Evolutionary conservation across 2,329 filamentous ascomycete species (phyloP).

Genomic region (Colletotrichum sp.): DNA sequence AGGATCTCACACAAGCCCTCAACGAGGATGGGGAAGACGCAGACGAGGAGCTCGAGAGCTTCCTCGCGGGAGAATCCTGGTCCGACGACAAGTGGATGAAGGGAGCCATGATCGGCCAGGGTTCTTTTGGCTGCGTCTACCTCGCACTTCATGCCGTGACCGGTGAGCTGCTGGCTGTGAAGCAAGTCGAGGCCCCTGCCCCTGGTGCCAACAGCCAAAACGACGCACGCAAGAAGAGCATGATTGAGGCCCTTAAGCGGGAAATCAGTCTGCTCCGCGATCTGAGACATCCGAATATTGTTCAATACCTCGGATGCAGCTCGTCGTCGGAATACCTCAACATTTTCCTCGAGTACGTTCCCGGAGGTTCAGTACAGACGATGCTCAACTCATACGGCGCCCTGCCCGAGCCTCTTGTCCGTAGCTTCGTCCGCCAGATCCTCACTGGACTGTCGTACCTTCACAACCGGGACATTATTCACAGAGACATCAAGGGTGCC

Average conservation of each 20-base stretch:
- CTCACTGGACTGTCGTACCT: slow-evolving; percentile 91
- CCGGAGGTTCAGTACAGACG: slow-evolving; percentile 94
- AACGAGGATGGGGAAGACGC: slow-evolving; percentile 91
- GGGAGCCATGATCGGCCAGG: slow-evolving; percentile 94
- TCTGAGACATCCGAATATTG: slow-evolving; percentile 94
- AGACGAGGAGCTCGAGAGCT: slow-evolving; percentile 88
- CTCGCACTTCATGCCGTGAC: slow-evolving; percentile 94
- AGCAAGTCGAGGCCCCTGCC: slow-evolving; percentile 92
- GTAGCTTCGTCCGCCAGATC: slow-evolving; percentile 97
- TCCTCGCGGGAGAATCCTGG: slow-evolving; percentile 91
- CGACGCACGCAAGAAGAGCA: slow-evolving; percentile 93
- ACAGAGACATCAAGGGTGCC: slow-evolving; percentile 98
- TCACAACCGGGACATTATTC: slow-evolving; percentile 94
- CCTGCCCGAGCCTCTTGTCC: slow-evolving; percentile 88
- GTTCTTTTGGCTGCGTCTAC: slow-evolving; percentile 95
- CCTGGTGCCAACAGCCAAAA: slow-evolving; percentile 79
- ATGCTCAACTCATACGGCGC: slow-evolving; percentile 99
- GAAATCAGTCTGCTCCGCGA: slow-evolving; percentile 95
- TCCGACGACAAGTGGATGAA: slow-evolving; percentile 99
- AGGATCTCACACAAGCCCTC: slow-evolving; percentile 84
- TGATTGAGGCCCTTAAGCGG: slow-evolving; percentile 96
- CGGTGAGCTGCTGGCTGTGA: slow-evolving; percentile 96
- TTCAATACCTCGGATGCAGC: slow-evolving; percentile 96
- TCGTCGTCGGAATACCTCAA: slow-evolving; percentile 92
- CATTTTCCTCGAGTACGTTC: slow-evolving; percentile 99